These are phyloP conservation scores for Scleromitrula shiraiana DNA, from an alignment of 2,329 filamentous ascomycete species.

Conservation along the genomic window DNA sequence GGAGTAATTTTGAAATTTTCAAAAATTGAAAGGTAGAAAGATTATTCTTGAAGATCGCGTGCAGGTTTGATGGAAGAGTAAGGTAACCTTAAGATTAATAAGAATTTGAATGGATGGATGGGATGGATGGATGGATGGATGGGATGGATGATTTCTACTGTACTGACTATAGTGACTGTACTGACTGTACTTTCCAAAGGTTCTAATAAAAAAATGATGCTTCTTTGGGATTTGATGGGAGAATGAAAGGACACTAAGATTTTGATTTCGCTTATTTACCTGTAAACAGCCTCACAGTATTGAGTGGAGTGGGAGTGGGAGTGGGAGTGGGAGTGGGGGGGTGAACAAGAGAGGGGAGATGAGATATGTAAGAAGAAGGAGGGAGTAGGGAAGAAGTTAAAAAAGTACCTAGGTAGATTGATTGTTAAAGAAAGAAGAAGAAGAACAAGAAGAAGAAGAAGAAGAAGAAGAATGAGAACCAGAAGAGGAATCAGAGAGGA, in stretches of 20 bases:
- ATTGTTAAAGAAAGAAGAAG: too few relatives aligned
- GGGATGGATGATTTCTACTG: too few relatives aligned
- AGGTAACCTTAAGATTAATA: neutral
- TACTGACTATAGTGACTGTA: too few relatives aligned
- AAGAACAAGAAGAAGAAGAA: too few relatives aligned
- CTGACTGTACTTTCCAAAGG: too few relatives aligned
- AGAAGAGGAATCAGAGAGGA: too few relatives aligned
- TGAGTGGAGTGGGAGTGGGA: neutral
- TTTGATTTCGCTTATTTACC: conserved; percentile 6
- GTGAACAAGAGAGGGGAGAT: neutral
- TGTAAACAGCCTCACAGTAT: neutral
- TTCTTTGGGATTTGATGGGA: conserved; percentile 1
- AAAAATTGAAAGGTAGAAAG: neutral
- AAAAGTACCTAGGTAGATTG: too few relatives aligned
- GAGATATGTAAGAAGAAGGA: neutral
- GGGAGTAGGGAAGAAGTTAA: too few relatives aligned
- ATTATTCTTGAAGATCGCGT: conserved; percentile 9
- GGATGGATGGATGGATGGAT: too few relatives aligned
- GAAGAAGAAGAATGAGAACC: too few relatives aligned
- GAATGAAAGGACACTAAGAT: neutral
- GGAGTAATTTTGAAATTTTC: neutral
- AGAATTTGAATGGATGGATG: too few relatives aligned
- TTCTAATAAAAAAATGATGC: too few relatives aligned
- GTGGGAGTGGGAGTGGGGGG: neutral
- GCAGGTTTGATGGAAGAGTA: conserved; percentile 1